Conservation (phyloP, 768 basidiomycete genomes). For the Chalciporus pseudorubinellus region DNA sequence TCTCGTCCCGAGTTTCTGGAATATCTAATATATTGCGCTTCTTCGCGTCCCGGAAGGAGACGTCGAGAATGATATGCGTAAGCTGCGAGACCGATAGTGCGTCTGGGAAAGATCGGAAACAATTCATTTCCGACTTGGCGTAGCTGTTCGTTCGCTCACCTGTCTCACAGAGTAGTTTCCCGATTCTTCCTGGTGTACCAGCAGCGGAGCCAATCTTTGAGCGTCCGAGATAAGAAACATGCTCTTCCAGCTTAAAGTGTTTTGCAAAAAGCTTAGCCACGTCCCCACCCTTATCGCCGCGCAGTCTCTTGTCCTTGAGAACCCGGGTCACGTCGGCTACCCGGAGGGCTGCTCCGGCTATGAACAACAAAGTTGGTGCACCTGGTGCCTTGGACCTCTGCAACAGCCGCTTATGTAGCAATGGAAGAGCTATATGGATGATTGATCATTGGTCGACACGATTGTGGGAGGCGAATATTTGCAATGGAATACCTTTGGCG, state of each 20-base stretch:
- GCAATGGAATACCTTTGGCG: slow-evolving; percentile 49
- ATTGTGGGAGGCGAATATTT: not conserved
- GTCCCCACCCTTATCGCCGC: slow-evolving; percentile 84
- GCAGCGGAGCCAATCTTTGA: slow-evolving; percentile 89
- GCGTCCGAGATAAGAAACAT: slow-evolving; percentile 75
- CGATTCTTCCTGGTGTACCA: slow-evolving; percentile 89
- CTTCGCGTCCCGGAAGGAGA: slow-evolving; percentile 72
- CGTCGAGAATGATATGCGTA: slow-evolving; percentile 81
- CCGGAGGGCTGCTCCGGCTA: slow-evolving; percentile 86
- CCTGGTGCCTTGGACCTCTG: slow-evolving; percentile 77
- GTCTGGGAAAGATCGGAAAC: slow-evolving; percentile 43
- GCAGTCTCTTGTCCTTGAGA: slow-evolving; percentile 64
- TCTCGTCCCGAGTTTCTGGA: slow-evolving; percentile 78
- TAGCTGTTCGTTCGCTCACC: slow-evolving; percentile 40
- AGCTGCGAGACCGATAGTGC: slow-evolving; percentile 70
- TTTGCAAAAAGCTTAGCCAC: slow-evolving; percentile 95
- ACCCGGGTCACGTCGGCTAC: slow-evolving; percentile 84
- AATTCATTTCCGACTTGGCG: not conserved
- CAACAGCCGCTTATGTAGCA: slow-evolving; percentile 62
- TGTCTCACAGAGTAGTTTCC: slow-evolving; percentile 76
- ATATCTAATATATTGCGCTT: slow-evolving; percentile 74
- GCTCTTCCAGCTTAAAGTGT: slow-evolving; percentile 88
- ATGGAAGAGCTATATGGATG: slow-evolving; percentile 53
- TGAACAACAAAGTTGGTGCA: slow-evolving; percentile 82
- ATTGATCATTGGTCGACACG: not conserved